phyloP scores from a whole-genome alignment of 2,329 filamentous ascomycete genomes.

The Ophiostoma populinum region DNA sequence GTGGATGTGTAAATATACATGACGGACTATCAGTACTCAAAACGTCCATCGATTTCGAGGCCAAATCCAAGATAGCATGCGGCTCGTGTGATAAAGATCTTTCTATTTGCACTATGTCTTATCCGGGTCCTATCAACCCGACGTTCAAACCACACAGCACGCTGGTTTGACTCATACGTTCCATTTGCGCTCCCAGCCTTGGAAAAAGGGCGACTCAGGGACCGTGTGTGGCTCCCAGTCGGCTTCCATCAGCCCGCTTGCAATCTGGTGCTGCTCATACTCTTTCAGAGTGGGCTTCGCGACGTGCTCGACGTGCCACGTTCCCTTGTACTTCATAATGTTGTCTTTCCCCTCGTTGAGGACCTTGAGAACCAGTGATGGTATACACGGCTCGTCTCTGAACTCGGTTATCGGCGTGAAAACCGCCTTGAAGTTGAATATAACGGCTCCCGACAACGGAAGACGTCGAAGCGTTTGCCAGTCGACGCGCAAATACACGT shows the following conservation, averaged over 20 bases:
- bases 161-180: too few species aligned
- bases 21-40: too few species aligned
- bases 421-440: slow-evolving; percentile 80
- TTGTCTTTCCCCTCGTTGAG: slow-evolving; percentile 37
- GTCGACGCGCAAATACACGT: slow-evolving; percentile 59
- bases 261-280: slow-evolving; percentile 50
- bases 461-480: slow-evolving; percentile 75
- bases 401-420: slow-evolving; percentile 62
- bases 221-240: slow-evolving; percentile 54
- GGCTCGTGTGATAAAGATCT: too few species aligned
- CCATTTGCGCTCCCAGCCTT: slow-evolving; percentile 43
- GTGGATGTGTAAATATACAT: too few species aligned
- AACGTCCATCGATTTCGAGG: too few species aligned
- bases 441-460: slow-evolving; percentile 55
- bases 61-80: too few species aligned
- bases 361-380: slow-evolving; percentile 49
- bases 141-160: too few species aligned
- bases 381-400: slow-evolving; percentile 54
- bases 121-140: too few species aligned
- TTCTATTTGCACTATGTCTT: too few species aligned
- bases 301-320: slow-evolving; percentile 62
- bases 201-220: slow-evolving; percentile 59
- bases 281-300: slow-evolving; percentile 44
- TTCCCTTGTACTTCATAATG: slow-evolving; percentile 49
- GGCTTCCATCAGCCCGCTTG: slow-evolving; percentile 18